Evolutionary conservation across 2,329 filamentous ascomycete species (phyloP), one percentile per base, ranked within the genome.

Genomic region (Coleophoma eucalyptorum): DNA sequence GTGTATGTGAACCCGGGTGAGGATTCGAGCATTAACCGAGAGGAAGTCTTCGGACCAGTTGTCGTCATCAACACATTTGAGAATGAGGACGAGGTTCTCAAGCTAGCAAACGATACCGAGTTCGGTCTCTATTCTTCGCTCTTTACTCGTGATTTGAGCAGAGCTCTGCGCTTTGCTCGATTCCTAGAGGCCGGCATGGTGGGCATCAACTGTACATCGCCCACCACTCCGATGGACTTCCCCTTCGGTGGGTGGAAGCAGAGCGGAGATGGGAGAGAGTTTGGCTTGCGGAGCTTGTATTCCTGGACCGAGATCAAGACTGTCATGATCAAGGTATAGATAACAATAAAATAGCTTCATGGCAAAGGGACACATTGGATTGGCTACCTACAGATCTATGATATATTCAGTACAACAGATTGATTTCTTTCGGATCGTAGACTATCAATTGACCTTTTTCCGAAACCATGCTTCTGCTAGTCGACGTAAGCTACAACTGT

Each of bases 231-330:
- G 50, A 57, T 72, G 38, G 64, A 51, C 4, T 65, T 68, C 3
- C 65, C 58, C 3, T 90, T 90, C 58, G 84, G 86, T 41, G 89
- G 89, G 0, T 88, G 78, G 74, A 90, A 90, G 70, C 79, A 89
- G 70, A 79, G 73, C 40, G 88, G 89, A 49, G 86, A 89, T 48
- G 88, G 87, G 20, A 82, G 86, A 48, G 89, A 92, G 68, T 13
- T 34, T n/a, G 35, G 46, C 3, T 8, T 42, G 5, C 46, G 19
- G n/a, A 18, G 15, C 11, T 42, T 42, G 18, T 11, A 18, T 11
- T 42, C 15, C 38, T 42, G 19, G n/a, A 48, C 46, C 15, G 46
- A 48, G 35, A 7, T 26, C 15, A 48, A 48, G 21, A 48, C 35
- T 6, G 26, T 48, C 19, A 21, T 48, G 19, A 48, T 48, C 35